Evolutionary conservation across 1,139 yeast genomes (phyloP).

Genomic region (Saccharomyces hybrid): DNA sequence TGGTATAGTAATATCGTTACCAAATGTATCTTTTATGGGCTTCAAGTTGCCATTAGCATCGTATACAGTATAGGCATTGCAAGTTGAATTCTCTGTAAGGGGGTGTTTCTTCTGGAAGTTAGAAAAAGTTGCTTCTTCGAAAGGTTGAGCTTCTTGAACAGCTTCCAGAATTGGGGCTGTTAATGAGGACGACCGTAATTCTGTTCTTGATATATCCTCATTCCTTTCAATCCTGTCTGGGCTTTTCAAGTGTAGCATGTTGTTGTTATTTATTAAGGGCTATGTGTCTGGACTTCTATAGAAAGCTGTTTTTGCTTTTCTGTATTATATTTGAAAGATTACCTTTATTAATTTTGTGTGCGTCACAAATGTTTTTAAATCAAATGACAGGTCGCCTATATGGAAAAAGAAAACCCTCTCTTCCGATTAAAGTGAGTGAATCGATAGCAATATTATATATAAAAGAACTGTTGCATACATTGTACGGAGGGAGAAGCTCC

Average conservation of each 20-base stretch:
- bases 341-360: background rate
- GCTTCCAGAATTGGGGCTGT: constrained; percentile 50
- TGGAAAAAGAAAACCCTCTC: too few relatives aligned
- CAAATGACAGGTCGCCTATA: background rate
- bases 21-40: constrained; percentile 68
- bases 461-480: too few relatives aligned
- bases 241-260: background rate
- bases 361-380: background rate
- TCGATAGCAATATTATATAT: too few relatives aligned
- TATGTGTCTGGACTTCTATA: constrained; percentile 39
- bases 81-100: constrained; percentile 14
- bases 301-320: background rate
- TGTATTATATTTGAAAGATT: background rate
- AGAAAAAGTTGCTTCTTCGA: constrained; percentile 56
- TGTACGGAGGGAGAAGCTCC: too few relatives aligned
- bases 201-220: background rate
- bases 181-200: background rate
- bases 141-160: constrained; percentile 92
- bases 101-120: constrained; percentile 22
- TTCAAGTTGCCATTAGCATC: constrained; percentile 22
- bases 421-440: too few relatives aligned
- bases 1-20: constrained; percentile 62
- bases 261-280: background rate
- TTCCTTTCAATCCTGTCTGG: background rate
- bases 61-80: constrained; percentile 5